Percentiles rank a stretch among this genome's conserved stretches.
Evolutionary conservation across 257 asterid species (phyloP).

Genomic region (Gentiana straminea): DNA sequence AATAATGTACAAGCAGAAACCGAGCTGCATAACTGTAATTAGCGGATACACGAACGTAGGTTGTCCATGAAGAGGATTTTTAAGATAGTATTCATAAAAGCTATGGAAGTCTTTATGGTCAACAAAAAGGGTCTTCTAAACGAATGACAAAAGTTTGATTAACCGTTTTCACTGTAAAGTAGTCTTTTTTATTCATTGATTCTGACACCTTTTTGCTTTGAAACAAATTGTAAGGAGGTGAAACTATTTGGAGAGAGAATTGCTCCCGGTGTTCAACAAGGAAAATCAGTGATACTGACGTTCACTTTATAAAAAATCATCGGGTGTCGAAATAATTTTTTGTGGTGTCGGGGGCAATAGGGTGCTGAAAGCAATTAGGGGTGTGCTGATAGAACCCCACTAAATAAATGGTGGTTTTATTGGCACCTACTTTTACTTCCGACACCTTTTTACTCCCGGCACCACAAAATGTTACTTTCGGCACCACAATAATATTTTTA

Average conservation of each 20-base stretch:
- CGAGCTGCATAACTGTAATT: constrained; percentile 17
- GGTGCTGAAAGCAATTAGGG: too few species aligned
- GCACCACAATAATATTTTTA: too few species aligned
- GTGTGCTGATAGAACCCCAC: too few species aligned
- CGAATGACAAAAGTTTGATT: constrained; percentile 28
- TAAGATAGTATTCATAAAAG: constrained; percentile 22
- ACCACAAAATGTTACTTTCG: too few species aligned
- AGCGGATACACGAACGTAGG: constrained; percentile 21
- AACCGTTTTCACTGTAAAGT: neutral
- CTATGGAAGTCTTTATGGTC: constrained; percentile 15
- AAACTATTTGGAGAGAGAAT: constrained; percentile 20
- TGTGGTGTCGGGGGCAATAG: too few species aligned
- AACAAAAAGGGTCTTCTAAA: constrained; percentile 22
- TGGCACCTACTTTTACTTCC: too few species aligned
- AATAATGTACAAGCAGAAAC: too few species aligned
- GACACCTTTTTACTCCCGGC: too few species aligned
- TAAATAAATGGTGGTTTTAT: too few species aligned
- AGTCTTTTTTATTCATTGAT: constrained; percentile 8
- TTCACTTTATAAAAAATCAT: too few species aligned
- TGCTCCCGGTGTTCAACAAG: constrained; percentile 1
- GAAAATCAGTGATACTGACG: too few species aligned
- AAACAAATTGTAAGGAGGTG: constrained; percentile 26
- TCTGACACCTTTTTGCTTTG: constrained; percentile 15
- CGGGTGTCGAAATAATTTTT: too few species aligned
- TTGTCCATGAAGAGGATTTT: constrained; percentile 21